These are phyloP conservation scores for Jatropha podagrica DNA, from an alignment of 441 rosid species.

Conservation along the genomic window DNA sequence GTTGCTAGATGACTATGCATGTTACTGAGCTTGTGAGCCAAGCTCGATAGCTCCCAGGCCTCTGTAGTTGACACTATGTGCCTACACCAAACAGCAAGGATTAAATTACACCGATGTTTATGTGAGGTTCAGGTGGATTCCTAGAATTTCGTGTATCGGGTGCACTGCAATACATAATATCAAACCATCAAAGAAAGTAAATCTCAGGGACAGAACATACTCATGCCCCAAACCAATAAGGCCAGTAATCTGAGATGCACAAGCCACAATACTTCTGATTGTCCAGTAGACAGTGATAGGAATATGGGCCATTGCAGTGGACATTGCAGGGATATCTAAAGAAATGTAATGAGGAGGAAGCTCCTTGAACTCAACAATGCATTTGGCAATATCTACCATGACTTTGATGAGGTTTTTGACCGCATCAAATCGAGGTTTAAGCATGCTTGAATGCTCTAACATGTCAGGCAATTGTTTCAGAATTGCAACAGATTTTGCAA, in stretches of 20 bases:
- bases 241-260: constrained; percentile 55
- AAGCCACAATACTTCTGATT: constrained; percentile 54
- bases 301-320: constrained; percentile 39
- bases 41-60: constrained; percentile 62
- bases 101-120: no score
- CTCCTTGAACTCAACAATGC: constrained; percentile 50
- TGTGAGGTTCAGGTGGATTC: no score
- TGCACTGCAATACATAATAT: no score
- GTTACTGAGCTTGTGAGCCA: constrained; percentile 50
- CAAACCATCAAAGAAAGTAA: no score
- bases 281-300: constrained; percentile 74
- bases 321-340: constrained; percentile 36
- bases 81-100: constrained; percentile 29
- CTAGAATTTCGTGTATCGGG: no score
- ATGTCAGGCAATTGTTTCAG: constrained; percentile 57
- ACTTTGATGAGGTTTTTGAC: constrained; percentile 43
- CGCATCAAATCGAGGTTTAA: constrained; percentile 48
- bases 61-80: constrained; percentile 50
- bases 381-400: constrained; percentile 51
- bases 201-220: constrained; percentile 26
- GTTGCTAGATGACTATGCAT: constrained; percentile 43
- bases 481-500: constrained; percentile 64
- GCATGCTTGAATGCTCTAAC: constrained; percentile 39
- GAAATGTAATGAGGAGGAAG: constrained; percentile 45
- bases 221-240: constrained; percentile 51